Base-by-base conservation (phyloP, 768 basidiomycete species). In the Lentinula sp. region DNA sequence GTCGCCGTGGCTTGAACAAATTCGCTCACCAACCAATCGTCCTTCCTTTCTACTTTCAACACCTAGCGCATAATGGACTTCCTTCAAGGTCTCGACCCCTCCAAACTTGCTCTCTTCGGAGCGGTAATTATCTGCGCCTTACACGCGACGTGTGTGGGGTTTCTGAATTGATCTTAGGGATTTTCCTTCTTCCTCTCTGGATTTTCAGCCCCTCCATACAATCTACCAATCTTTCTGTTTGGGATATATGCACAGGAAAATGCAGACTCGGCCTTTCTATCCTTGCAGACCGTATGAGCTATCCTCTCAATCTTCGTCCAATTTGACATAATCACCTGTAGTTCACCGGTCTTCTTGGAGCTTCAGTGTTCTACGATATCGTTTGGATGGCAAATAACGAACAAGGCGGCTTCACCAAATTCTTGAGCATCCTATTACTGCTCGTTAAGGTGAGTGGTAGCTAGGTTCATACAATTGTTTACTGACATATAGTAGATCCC, bases 191-290 rank as follows among this genome's bases (percentile, higher is more conserved):
- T 79, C 50, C 74, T 83, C 49, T 76, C 77, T 48, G 59, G 59
- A 4, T 88, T 84, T 68, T 64, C 75, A 0, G 73, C 83, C 0
- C 88, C 91, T 1, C 69, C 78, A 1, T 94, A 94, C 71, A 94
- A 94, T 69, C 76, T 94, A 21, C 85, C 92, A n/a, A 77, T 94
- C 57, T 88, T 91, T 64, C 78, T 94, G 28, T 93, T 92, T 63
- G 92, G 92, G 0, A 73, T 76, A 1, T 86, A 91, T 70, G 85
- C 80, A 0, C 86, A 89, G 66, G 91, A 93, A 67, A 83, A 78
- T 60, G 73, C 76, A 8, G 90, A 91, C 53, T 21, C 46, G 21
- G 83, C 83, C 0, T 65, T 77, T 5, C 84, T 86, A 63, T 86
- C 89, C 4, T 70, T 90, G 66, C 86, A 85, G 67, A 76, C 78